Conservation (phyloP, 257 asterid species). For the Solanum appendiculatum region DNA sequence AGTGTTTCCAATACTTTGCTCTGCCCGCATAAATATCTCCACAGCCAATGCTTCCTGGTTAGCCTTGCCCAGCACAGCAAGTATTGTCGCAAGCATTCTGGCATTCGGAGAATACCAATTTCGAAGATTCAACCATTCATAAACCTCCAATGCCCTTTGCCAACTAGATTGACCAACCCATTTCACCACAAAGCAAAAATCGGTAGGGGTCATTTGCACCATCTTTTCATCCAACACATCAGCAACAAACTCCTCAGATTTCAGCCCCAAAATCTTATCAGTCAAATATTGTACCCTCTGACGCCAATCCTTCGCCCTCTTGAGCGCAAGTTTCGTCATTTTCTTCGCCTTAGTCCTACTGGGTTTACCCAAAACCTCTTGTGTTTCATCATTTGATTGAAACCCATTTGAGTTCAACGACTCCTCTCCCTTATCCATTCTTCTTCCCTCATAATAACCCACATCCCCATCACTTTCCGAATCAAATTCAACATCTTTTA, state of each 20-base stretch:
- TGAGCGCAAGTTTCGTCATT: constrained; percentile 86
- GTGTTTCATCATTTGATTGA: constrained; percentile 11
- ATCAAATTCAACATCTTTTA: neutral
- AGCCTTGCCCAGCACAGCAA: constrained; percentile 84
- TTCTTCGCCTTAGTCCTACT: constrained; percentile 67
- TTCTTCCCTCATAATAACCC: constrained; percentile 8
- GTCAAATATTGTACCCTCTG: constrained; percentile 71
- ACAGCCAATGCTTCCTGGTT: constrained; percentile 81
- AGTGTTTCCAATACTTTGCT: constrained; percentile 38
- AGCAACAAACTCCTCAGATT: constrained; percentile 72
- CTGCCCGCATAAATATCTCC: constrained; percentile 70
- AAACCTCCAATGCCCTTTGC: constrained; percentile 93
- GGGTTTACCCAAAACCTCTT: constrained; percentile 45
- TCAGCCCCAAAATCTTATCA: constrained; percentile 61
- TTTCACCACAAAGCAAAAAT: constrained; percentile 83
- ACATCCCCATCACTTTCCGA: constrained; percentile 4
- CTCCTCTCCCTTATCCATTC: constrained; percentile 12
- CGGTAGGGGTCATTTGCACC: constrained; percentile 98
- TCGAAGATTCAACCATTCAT: constrained; percentile 85
- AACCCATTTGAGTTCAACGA: neutral
- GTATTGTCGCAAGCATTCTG: constrained; percentile 78
- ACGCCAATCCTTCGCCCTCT: constrained; percentile 92
- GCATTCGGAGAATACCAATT: constrained; percentile 85
- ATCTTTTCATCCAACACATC: constrained; percentile 84
- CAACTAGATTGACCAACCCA: constrained; percentile 77